phyloP scores from a whole-genome alignment of 169 alveolate genomes.

The Perkinsus marinus region DNA sequence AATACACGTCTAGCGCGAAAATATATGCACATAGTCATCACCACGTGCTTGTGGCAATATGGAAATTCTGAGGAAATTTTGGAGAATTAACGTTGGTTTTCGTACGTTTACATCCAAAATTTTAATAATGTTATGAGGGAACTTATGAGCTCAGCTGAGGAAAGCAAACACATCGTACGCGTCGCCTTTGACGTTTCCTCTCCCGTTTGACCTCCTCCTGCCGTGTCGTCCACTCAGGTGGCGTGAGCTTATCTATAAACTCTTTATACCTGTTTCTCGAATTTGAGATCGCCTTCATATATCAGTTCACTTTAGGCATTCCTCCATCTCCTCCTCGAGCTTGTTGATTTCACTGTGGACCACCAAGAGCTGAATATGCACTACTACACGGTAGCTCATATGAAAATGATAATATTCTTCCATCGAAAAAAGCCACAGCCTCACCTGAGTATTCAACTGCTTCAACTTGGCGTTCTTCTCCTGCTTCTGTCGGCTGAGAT shows the following conservation, averaged over 20 bases:
- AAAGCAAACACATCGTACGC: too few species aligned
- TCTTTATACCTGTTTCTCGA: background rate
- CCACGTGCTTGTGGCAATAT: too few species aligned
- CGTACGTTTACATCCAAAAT: too few species aligned
- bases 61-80: too few species aligned
- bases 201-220: constrained; percentile 9
- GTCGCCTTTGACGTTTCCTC: constrained; percentile 8
- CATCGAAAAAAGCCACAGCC: background rate
- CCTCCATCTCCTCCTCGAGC: constrained; percentile 30
- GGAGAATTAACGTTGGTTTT: background rate
- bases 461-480: constrained; percentile 13
- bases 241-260: constrained; percentile 32
- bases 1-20: too few species aligned
- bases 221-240: constrained; percentile 22
- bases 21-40: too few species aligned
- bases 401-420: background rate
- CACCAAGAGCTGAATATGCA: background rate
- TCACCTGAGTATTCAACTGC: constrained; percentile 9
- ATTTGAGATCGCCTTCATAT: too few species aligned
- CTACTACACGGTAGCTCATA: too few species aligned
- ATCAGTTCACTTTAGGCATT: constrained; percentile 12
- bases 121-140: background rate
- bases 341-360: constrained; percentile 21
- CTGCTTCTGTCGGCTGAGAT: constrained; percentile 23
- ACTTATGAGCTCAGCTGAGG: too few species aligned